Base-by-base conservation (phyloP, 2,329 filamentous ascomycete species). In the Aspergillus sp. region DNA sequence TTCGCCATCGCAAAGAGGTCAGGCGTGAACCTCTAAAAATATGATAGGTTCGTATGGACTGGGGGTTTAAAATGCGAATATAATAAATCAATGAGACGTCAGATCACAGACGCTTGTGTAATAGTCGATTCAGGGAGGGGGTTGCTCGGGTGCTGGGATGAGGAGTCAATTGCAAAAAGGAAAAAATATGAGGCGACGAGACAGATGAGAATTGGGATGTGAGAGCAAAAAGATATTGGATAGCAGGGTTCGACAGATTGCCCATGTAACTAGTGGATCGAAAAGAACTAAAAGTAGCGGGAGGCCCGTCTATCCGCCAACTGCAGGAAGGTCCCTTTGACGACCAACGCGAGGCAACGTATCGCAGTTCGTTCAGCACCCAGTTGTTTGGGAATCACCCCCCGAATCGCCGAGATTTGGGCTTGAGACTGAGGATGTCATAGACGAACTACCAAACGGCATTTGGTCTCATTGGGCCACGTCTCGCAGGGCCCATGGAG, bases 391-490 rank as follows among this genome's bases (percentile, higher is more conserved):
- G 66, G 66, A 59, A 68, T 53, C 25, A 31, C 63, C 60, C 62
- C 64, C 15, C 62, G 61, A 63, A 66, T 62, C 64, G 64, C 69
- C 69, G 57, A 46, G 21, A 41, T 65, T 64, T 61, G 63, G 64
- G 62, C 62, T 70, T 67, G 63, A 65, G 53, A 63, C 61, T 66
- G 65, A 67, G 65, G 65, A 72, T 65, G 65, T 69, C 66, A 70
- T 69, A 52, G 59, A 66, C 63, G 70, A 73, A 71, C 68, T 65
- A 64, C 66, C 67, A 62, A 65, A 70, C 64, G 62, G 56, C 60
- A 66, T 57, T 50, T 35, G 35, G 57, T 68, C 57, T 70, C 62
- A 76, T 77, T 77, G 74, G 73, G 66, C 75, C 75, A 77, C 75
- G 74, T 77, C 70, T 74, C 68, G 64, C 62, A 61, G 68, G 62